Evolutionary conservation across 1,284 basidiomycete species (phyloP).

Genomic region (Ustilago nuda): DNA sequence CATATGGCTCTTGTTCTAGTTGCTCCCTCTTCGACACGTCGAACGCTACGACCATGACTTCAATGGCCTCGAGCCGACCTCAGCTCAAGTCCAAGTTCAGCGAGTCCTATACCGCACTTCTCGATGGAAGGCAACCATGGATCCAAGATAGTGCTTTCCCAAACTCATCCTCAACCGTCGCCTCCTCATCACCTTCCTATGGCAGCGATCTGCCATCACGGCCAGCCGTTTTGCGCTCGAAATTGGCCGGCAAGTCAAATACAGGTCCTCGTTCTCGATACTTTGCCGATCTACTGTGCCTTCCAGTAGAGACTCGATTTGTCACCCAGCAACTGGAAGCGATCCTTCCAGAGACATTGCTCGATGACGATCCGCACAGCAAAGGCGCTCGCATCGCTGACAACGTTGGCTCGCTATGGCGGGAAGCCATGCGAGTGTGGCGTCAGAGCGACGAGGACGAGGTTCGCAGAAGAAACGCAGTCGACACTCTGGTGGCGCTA

Average conservation of each 20-base stretch:
- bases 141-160: constrained; percentile 7
- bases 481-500: constrained; percentile 60
- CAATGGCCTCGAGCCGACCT: constrained; percentile 35
- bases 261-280: constrained; percentile 59
- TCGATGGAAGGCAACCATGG: constrained; percentile 63
- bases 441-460: constrained; percentile 55
- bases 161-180: constrained; percentile 4
- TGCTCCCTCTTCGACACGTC: not conserved
- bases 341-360: constrained; percentile 45
- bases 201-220: constrained; percentile 16
- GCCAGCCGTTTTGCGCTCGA: constrained; percentile 28
- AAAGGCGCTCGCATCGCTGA: constrained; percentile 55
- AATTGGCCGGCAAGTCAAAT: constrained; percentile 58
- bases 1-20: not conserved
- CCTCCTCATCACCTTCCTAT: constrained; percentile 9
- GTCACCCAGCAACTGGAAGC: constrained; percentile 47
- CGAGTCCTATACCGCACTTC: constrained; percentile 52
- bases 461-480: constrained; percentile 55
- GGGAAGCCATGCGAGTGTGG: constrained; percentile 59
- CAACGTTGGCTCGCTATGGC: constrained; percentile 62
- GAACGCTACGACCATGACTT: constrained; percentile 14
- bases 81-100: constrained; percentile 58
- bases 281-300: constrained; percentile 61
- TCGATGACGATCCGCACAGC: constrained; percentile 52
- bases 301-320: constrained; percentile 56